Evolutionary conservation across 2,329 filamentous ascomycete species (phyloP), one percentile per base, ranked within the genome.

Genomic region (Colletotrichum brevisporum): DNA sequence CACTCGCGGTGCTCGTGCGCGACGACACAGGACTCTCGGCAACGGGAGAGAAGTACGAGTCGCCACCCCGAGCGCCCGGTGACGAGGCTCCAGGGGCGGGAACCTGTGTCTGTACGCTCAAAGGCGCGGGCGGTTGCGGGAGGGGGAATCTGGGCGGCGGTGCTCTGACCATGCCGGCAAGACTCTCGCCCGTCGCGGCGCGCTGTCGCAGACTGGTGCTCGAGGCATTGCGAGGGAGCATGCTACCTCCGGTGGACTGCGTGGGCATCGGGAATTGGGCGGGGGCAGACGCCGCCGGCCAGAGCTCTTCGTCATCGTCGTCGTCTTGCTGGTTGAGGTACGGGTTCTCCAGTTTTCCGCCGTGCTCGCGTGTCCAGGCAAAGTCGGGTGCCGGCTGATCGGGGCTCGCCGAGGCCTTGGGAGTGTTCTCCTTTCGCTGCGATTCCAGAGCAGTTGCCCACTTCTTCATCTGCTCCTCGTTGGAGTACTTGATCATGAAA

Each of bases 31-130:
- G 93, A 0, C 93, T 94, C 63, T 98, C 95, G 41, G 87, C 88
- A 2, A 91, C 88, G 0, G 96, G 96, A 0, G 95, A 98, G 80
- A 99, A 99, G 81, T 98, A 98, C 4, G 95, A 98, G 67, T 94
- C 94, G n/a, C 85, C 88, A 43, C 83, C 85, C 59, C 88, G 86
- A 21, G 88, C 84, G 27, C 85, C 83, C 1, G 93, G 92, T 15
- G 92, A 93, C 60, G 81, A 79, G 57, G 84, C 80, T 53, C 82
- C 77, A 18, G 76, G 75, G 18, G 76, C 72, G 9, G 73, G 72
- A 56, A 80, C 72, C 71, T 86, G 83, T 1, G 88, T 91, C 75
- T 95, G 92, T 27, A 98, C 81, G 70, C 90, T 94, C 52, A 97
- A 86, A 48, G 88, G 80, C 2, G 79, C 78, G 2, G 88, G 84